These are phyloP conservation scores for Fusarium aywerte DNA, from an alignment of 2,329 filamentous ascomycete genomes.

Conservation along the genomic window DNA sequence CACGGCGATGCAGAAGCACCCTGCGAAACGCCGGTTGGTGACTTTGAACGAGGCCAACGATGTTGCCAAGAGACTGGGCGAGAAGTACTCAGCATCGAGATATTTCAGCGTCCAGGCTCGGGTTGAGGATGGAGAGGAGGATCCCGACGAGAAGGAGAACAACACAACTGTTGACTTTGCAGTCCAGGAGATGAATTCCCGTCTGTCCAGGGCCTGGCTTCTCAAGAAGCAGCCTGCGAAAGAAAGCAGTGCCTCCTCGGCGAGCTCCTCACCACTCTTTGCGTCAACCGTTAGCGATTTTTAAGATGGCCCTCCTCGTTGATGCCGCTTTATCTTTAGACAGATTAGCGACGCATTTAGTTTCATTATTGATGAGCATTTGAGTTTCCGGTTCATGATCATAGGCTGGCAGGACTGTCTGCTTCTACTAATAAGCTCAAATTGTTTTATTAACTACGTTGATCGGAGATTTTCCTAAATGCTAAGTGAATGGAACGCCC, in stretches of 20 bases:
- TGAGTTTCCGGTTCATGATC: not conserved
- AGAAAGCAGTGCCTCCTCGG: not conserved
- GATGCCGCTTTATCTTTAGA: not conserved
- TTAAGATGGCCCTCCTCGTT: not conserved
- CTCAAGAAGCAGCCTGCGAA: not conserved
- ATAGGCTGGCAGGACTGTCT: too few species aligned
- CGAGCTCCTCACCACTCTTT: too few species aligned
- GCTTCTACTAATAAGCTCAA: not conserved
- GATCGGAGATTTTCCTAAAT: conserved; percentile 36
- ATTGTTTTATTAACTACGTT: conserved; percentile 10
- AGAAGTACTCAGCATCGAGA: conserved; percentile 56
- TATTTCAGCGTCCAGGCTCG: conserved; percentile 52
- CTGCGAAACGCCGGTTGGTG: conserved; percentile 60
- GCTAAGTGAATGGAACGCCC: conserved; percentile 24
- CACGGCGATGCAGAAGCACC: conserved; percentile 47
- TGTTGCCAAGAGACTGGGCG: conserved; percentile 65
- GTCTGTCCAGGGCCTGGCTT: conserved; percentile 36
- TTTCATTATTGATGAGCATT: not conserved
- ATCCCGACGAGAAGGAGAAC: conserved; percentile 36
- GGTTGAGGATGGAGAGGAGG: conserved; percentile 35
- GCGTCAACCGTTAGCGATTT: not conserved
- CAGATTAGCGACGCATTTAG: not conserved
- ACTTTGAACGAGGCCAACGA: conserved; percentile 68
- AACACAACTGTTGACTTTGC: conserved; percentile 48
- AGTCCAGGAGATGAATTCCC: conserved; percentile 35